A percentile compares a stretch with the other conserved stretches of the same genome.
Conservation (phyloP, 2,329 filamentous ascomycete species). For the Arthroderma uncinatum region DNA sequence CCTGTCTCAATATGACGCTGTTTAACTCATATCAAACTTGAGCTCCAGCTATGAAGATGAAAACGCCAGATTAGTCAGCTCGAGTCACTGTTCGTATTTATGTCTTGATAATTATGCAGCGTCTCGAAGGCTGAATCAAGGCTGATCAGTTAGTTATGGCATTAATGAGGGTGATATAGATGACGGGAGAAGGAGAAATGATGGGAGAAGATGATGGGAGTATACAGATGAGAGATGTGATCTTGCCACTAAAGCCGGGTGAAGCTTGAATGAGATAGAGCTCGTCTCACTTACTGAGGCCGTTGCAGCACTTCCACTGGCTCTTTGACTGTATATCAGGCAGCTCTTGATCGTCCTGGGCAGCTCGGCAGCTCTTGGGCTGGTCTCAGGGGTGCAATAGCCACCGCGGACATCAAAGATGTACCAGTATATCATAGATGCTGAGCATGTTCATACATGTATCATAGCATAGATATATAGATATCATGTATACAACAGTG, state of each 20-base stretch:
- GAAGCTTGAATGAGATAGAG: neutral
- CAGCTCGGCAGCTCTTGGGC: neutral
- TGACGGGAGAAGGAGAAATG: neutral
- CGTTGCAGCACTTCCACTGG: no score
- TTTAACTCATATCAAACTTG: no score
- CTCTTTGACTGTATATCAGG: no score
- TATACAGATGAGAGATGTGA: neutral
- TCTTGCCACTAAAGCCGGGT: neutral
- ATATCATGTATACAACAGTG: no score
- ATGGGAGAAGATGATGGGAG: neutral
- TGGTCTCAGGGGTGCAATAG: no score
- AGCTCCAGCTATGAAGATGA: no score
- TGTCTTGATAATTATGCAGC: neutral
- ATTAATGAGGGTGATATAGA: neutral
- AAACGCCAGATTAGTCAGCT: neutral
- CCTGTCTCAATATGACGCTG: no score
- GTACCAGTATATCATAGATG: no score
- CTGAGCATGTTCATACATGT: no score
- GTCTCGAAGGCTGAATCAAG: neutral
- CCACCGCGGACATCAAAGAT: no score
- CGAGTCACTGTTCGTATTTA: neutral
- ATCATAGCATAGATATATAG: no score
- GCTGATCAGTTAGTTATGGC: neutral
- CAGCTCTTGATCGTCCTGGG: neutral
- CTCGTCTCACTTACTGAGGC: neutral